Evolutionary conservation across 352 stramenopile species (phyloP), one percentile per base, ranked within the genome.

Genomic region (Phytophthora macrochlamydospora): DNA sequence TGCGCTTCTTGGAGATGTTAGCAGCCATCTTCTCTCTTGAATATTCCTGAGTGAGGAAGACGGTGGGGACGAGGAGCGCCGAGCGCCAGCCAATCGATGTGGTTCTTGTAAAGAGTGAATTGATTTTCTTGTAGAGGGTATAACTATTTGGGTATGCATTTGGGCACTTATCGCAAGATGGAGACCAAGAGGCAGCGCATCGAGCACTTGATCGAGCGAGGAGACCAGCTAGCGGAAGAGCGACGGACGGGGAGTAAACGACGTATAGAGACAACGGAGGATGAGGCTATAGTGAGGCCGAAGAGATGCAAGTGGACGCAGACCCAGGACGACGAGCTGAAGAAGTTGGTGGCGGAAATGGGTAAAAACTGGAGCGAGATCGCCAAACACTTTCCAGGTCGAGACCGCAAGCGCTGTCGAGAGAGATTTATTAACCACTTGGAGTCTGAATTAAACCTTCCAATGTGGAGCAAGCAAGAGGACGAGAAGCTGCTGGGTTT

Each of bases 1-100:
- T 99, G 75, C 97, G 93, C 91, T 99, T 99, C 93, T 98, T 99
- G 52, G 94, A 99, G 78, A 99, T 99, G 73, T 94, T 96, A 66
- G 81, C 73, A 67, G 91, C 89, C 90, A 97, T 97, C 49, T 63
- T 56, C 50, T 38, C 33, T 67, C 60, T 66, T 61, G 43, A 35
- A 66, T 44, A 64, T 74, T 74, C 69, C 69, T 70, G 65, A 77
- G 56, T 77, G 69, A 68, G 40, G 7, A 29, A 8, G n/a, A 8
- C 31, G 35, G n/a, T 43, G 40, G 49, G n/a, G 51, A 7, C 11
- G 7, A 37, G 13, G 1, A 14, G 43, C 43, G 12, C 24, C 43
- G 24, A 51, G 18, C 35, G 48, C 24, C 59, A 72, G 58, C 59
- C 65, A 40, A 11, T 11, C 35, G 35, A 71, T 24, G 42, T 71